Base-by-base conservation (phyloP, 805 yeast species). In the Metschnikowia dekortorum region DNA sequence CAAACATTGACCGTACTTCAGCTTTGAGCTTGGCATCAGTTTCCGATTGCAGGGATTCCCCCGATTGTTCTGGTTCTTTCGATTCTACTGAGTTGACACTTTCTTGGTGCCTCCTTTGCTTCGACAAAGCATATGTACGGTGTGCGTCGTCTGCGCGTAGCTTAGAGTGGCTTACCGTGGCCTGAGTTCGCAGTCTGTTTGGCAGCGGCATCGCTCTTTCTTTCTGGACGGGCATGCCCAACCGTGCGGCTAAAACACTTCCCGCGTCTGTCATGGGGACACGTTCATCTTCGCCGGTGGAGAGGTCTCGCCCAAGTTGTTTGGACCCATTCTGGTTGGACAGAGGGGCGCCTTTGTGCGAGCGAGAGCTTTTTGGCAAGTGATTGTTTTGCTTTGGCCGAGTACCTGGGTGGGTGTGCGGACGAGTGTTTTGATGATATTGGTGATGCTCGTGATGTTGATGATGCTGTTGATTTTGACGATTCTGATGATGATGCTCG, bases 191-290 rank as follows among this genome's bases (percentile, higher is more conserved):
- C 32, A 10, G n/a, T 33, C 28, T 37, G 37, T 13, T 28, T 14
- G 22, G 22, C 6, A 28, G 42, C 34, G 22, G 8, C 13, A 30
- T 31, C 6, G 16, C 14, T 10, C 8, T 16, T 28, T 18, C 46
- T 39, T 36, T 53, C 30, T 22, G 39, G 22, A 13, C 36, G 18
- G 55, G 48, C 38, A 46, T 44, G 14, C 63, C 61, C 30, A 69
- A 44, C 33, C 74, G 61, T 3, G 67, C 61, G 3, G 74, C 74
- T 46, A 71, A 59, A 10, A 66, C 57, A 48, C 53, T 55, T 2
- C 65, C 74, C 2, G 73, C 74, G 1, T 57, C 60, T 0, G 67
- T 54, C 70, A 68, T 61, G 3, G 68, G 67, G 1, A 56, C 59
- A 28, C 45, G 49, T n/a, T 53, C 60, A 10, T 55, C 58, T 6